Base-by-base conservation (phyloP, 257 asterid genomes). In the Salvia miltiorrhiza region DNA sequence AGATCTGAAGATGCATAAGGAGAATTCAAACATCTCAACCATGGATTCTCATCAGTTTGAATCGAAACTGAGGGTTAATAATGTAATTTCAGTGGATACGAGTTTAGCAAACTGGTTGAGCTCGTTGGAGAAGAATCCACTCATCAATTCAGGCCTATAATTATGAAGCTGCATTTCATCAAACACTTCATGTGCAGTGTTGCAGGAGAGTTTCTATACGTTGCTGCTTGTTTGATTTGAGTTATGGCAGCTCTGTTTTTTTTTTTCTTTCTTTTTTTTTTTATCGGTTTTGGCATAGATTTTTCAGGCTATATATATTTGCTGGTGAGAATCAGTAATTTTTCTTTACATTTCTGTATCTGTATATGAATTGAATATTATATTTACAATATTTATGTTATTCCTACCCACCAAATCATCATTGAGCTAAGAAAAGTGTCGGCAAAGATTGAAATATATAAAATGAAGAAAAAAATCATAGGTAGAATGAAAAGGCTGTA, bases 31-130 rank as follows among this genome's bases (percentile, higher is more conserved):
- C 48, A 11, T 43, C 35, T 30, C 35, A 4, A 4, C 4, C 35
- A 30, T 6, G 5, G 35, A 30, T 30, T 6, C 35, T 30, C 5
- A 4, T 6, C n/a, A n/a, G n/a, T n/a, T n/a, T n/a, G n/a, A n/a
- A n/a, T 30, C 35, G 2, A 6, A 1, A 4, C 4, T 4, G 60
- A 33, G 56, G 7, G 40, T 8, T 23, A 54, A 48, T 32, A 39
- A 32, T 23, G 56, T 41, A n/a, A 33, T 75, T 66, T 58, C 85
- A 41, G 89, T 83, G 45, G 84, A 83, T 81, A 77, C 85, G 41
- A 85, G 91, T 63, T 86, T 87, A 63, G 72, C 91, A 10, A 83
- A 79, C 61, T 87, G 95, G 91, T 56, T 84, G 74, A 65, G 71
- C 60, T 56, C 77, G 23, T 50, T 50, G 11, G 56, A 48, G 39